These are phyloP conservation scores for Aureobasidium sp. DNA, from an alignment of 2,329 filamentous ascomycete genomes.

Conservation along the genomic window DNA sequence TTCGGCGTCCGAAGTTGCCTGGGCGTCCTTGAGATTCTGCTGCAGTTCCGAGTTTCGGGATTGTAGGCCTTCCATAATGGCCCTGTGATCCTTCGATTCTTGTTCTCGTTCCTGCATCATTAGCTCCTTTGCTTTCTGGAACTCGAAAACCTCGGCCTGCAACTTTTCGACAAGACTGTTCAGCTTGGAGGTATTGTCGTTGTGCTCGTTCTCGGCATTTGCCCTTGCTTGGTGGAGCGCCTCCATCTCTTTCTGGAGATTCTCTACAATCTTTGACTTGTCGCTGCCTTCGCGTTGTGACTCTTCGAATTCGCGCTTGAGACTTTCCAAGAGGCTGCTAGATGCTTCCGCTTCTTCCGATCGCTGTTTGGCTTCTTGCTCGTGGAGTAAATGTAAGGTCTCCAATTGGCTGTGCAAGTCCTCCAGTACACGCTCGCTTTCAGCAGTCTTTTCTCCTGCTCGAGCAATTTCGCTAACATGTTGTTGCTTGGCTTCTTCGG, in stretches of 20 bases:
- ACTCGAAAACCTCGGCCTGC: constrained; percentile 4
- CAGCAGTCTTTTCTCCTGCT: neutral
- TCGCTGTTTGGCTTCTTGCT: constrained; percentile 3
- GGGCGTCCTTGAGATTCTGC: neutral
- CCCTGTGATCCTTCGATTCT: constrained; percentile 9
- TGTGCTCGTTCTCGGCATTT: constrained; percentile 6
- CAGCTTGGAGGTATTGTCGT: constrained; percentile 8
- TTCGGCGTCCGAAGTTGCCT: neutral
- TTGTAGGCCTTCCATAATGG: neutral
- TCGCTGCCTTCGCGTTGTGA: constrained; percentile 19
- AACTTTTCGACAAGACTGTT: constrained; percentile 3
- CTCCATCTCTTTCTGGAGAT: constrained; percentile 17
- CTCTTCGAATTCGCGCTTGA: constrained; percentile 15
- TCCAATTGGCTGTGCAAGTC: constrained; percentile 3
- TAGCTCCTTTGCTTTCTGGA: constrained; percentile 9
- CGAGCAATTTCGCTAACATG: neutral
- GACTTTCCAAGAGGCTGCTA: constrained; percentile 3
- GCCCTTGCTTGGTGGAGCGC: constrained; percentile 10
- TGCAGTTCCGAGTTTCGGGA: neutral
- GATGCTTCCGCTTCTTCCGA: constrained; percentile 7
- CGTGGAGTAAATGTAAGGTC: neutral
- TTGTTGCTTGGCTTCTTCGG: neutral
- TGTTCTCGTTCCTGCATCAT: constrained; percentile 9
- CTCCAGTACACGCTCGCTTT: constrained; percentile 3
- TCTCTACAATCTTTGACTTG: constrained; percentile 17